phyloP scores from a whole-genome alignment of 2,329 filamentous ascomycete genomes.

The Leptographium galeiforme region DNA sequence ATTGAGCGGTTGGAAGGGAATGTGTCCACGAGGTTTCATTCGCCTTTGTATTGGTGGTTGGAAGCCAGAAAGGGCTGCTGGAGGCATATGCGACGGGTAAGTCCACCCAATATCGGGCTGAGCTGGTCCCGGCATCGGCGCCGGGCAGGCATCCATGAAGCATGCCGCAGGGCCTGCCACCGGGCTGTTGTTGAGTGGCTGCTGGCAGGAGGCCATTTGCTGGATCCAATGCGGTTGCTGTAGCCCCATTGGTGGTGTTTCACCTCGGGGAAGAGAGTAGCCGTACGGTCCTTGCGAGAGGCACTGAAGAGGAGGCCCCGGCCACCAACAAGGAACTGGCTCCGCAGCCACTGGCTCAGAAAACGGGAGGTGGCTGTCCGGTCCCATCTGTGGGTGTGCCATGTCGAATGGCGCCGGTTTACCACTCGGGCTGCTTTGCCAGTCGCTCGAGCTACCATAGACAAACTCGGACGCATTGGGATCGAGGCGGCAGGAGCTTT shows the following conservation, averaged over 20 bases:
- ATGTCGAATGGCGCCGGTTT: too few relatives aligned
- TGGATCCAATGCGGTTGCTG: not conserved
- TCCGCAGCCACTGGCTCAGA: not conserved
- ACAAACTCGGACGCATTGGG: conserved; percentile 1
- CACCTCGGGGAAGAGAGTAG: not conserved
- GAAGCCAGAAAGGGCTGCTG: too few relatives aligned
- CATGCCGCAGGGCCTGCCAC: not conserved
- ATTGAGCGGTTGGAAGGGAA: conserved; percentile 1
- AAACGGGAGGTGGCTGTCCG: too few relatives aligned
- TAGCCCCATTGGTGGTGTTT: too few relatives aligned
- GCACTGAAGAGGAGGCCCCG: not conserved
- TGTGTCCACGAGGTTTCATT: not conserved
- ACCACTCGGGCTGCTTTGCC: not conserved
- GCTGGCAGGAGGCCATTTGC: not conserved
- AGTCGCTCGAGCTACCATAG: not conserved
- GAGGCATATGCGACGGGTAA: not conserved
- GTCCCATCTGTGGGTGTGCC: not conserved
- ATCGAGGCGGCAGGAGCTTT: not conserved
- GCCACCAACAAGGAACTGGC: not conserved
- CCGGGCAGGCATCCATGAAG: not conserved
- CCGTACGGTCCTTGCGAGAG: not conserved
- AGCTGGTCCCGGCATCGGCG: not conserved
- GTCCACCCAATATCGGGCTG: not conserved
- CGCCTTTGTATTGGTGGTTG: not conserved
- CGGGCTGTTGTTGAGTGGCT: not conserved